phyloP scores from a whole-genome alignment of 176 grass and related monocot genomes.

The Musa acuminata region DNA sequence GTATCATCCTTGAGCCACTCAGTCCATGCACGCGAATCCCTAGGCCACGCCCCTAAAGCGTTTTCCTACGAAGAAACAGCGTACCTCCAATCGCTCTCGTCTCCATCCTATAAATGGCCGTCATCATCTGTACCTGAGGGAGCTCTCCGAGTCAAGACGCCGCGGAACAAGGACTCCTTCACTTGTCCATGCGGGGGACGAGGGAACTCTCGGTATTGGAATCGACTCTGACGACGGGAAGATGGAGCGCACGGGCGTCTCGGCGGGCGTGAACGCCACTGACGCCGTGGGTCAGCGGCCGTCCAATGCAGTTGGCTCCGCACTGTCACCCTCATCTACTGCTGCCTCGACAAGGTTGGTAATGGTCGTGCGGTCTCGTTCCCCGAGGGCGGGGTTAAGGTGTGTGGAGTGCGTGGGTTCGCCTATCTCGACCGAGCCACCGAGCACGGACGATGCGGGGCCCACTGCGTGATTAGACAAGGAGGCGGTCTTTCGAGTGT shows the following conservation, averaged over 20 bases:
- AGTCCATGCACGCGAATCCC: constrained; percentile 9
- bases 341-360: background rate
- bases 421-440: background rate
- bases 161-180: background rate
- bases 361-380: background rate
- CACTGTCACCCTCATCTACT: background rate
- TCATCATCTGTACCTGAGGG: background rate
- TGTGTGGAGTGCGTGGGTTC: no score
- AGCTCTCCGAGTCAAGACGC: background rate
- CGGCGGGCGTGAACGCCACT: background rate
- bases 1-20: constrained; percentile 61
- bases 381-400: no score
- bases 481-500: background rate
- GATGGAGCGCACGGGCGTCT: background rate
- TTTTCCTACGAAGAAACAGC: constrained; percentile 6
- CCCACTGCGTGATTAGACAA: no score
- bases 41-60: constrained; percentile 8
- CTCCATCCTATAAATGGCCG: background rate
- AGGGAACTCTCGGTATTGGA: background rate
- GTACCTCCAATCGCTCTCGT: background rate
- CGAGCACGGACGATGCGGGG: background rate
- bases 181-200: background rate
- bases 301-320: background rate
- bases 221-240: background rate
- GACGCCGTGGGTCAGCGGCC: background rate